phyloP scores from a whole-genome alignment of 1,284 basidiomycete species.

The Cryptococcus sp. region DNA sequence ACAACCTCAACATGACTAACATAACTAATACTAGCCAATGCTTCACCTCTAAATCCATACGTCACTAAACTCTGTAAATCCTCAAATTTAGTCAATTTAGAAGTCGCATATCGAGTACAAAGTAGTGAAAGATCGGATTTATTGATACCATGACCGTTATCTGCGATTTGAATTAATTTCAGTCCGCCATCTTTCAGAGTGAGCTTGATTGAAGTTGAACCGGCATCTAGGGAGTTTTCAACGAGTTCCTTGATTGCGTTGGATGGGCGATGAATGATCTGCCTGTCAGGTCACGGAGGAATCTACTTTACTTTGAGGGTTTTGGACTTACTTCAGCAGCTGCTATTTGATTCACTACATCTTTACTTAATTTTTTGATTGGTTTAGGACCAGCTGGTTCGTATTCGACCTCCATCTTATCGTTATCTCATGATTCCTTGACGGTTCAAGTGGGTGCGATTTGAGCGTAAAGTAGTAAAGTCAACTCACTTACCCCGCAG shows the following conservation, averaged over 20 bases:
- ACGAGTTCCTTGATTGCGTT: conserved; percentile 96
- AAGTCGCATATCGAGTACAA: conserved; percentile 93
- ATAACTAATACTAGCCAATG: conserved; percentile 92
- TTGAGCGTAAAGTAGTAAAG: background rate
- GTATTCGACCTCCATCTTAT: conserved; percentile 1
- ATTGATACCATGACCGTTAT: conserved; percentile 91
- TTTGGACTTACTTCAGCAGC: conserved; percentile 54
- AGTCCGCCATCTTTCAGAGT: conserved; percentile 93
- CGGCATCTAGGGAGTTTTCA: conserved; percentile 92
- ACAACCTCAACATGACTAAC: conserved; percentile 83
- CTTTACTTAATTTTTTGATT: conserved; percentile 50
- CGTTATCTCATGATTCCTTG: background rate
- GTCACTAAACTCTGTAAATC: conserved; percentile 83
- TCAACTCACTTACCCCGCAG: too few relatives aligned
- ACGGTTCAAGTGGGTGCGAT: too few relatives aligned
- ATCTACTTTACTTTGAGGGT: background rate
- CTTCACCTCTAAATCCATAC: conserved; percentile 97
- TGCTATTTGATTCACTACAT: conserved; percentile 60
- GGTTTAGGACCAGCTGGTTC: conserved; percentile 35
- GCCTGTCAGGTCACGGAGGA: background rate
- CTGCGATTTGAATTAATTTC: conserved; percentile 92
- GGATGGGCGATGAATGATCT: conserved; percentile 95
- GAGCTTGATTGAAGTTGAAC: conserved; percentile 78
- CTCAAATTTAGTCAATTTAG: conserved; percentile 80
- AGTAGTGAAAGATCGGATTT: conserved; percentile 78